Conservation (phyloP, 2,329 filamentous ascomycete species). For the Verticillium albo-atrum region DNA sequence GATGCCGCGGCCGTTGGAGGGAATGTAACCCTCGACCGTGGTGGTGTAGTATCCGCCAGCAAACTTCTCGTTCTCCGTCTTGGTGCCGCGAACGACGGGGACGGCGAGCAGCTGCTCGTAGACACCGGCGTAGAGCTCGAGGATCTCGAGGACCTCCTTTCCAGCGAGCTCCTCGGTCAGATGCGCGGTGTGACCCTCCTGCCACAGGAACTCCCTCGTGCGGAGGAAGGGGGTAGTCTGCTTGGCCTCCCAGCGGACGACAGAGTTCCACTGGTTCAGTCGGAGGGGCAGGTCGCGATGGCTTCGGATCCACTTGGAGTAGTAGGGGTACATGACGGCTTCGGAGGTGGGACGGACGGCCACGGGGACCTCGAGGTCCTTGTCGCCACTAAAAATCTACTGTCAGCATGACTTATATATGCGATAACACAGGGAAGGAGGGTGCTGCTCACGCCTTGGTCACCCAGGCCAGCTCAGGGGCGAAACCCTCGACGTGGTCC, state of each 20-base stretch:
- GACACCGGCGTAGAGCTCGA: conserved; percentile 86
- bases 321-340: conserved; percentile 93
- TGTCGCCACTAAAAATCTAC: conserved; percentile 63
- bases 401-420: background rate
- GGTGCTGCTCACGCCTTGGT: conserved; percentile 63
- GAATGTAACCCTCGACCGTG: conserved; percentile 95
- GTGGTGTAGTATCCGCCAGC: conserved; percentile 95
- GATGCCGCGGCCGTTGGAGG: conserved; percentile 90
- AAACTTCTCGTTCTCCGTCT: conserved; percentile 98
- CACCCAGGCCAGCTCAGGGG: conserved; percentile 86
- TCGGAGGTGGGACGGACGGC: conserved; percentile 66
- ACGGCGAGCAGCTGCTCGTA: conserved; percentile 94
- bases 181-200: conserved; percentile 91
- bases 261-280: conserved; percentile 97
- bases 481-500: conserved; percentile 98
- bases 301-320: conserved; percentile 93
- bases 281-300: conserved; percentile 92
- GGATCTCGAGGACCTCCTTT: conserved; percentile 85
- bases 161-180: conserved; percentile 77
- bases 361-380: conserved; percentile 78
- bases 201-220: conserved; percentile 95
- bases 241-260: conserved; percentile 94
- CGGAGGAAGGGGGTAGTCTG: conserved; percentile 83
- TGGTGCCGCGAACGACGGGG: conserved; percentile 86
- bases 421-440: background rate